phyloP scores from a whole-genome alignment of 306 rosid genomes.

The Luffa acutangula region DNA sequence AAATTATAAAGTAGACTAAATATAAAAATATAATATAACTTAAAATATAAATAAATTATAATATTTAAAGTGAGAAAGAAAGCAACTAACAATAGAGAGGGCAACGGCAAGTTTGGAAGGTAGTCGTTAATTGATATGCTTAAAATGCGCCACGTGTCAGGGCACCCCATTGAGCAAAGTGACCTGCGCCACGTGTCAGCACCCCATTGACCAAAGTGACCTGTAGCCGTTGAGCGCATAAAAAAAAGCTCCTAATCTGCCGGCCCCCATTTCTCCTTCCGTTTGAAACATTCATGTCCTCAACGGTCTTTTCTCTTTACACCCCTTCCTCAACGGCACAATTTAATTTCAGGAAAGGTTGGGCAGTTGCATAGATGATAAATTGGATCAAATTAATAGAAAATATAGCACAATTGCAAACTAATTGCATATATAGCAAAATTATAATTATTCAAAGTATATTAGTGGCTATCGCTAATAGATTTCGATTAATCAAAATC shows the following conservation, averaged over 20 bases:
- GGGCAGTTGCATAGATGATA: too few relatives aligned
- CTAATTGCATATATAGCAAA: too few relatives aligned
- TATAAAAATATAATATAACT: too few relatives aligned
- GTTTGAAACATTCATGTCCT: background rate
- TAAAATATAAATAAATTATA: background rate
- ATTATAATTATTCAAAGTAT: too few relatives aligned
- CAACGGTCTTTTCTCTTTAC: background rate
- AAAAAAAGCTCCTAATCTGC: background rate
- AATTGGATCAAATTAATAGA: too few relatives aligned
- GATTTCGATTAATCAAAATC: too few relatives aligned
- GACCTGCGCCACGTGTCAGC: background rate
- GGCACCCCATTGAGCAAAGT: background rate
- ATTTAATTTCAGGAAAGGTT: background rate
- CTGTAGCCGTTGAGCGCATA: background rate
- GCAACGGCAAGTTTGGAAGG: background rate
- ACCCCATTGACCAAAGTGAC: background rate
- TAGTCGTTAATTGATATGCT: background rate
- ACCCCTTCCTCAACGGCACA: background rate
- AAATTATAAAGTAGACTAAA: background rate
- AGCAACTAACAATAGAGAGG: background rate
- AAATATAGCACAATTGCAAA: too few relatives aligned
- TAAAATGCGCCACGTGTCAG: background rate
- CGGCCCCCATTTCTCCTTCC: background rate
- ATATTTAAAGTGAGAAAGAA: background rate
- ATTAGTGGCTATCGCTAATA: too few relatives aligned